A percentile compares a stretch with the other conserved stretches of the same genome.
Conservation (phyloP, 371 early-diverging fungal genomes). For the Coemansia sp. region DNA sequence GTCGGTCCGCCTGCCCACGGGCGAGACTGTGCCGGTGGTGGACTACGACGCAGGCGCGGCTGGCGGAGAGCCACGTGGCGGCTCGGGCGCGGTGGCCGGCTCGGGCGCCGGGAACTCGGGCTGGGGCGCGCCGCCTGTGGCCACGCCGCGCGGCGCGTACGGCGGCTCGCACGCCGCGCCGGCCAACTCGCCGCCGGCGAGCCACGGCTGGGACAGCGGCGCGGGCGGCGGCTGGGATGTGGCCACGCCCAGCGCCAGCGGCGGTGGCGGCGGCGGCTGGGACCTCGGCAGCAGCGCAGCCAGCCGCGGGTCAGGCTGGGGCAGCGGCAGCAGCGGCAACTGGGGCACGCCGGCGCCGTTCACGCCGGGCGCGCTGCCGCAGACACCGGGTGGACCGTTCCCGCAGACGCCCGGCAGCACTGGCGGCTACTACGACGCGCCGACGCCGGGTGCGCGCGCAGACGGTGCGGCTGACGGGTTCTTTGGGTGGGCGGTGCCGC, state of each 20-base stretch:
- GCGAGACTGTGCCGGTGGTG: slow-evolving; percentile 39
- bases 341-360: slow-evolving; percentile 49
- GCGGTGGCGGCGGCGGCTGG: slow-evolving; percentile 28
- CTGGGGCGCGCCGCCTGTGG: slow-evolving; percentile 22
- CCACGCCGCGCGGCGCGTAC: slow-evolving; percentile 11
- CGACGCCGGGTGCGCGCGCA: slow-evolving; percentile 56
- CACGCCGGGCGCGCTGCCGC: slow-evolving; percentile 46
- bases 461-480: slow-evolving; percentile 9
- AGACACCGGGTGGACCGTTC: slow-evolving; percentile 38
- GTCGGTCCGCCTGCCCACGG: slow-evolving; percentile 56
- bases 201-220: slow-evolving; percentile 47
- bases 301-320: slow-evolving; percentile 35
- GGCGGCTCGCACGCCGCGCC: background rate
- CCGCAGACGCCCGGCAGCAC: slow-evolving; percentile 37
- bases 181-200: slow-evolving; percentile 3
- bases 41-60: slow-evolving; percentile 17
- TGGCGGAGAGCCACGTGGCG: background rate
- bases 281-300: slow-evolving; percentile 2
- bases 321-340: slow-evolving; percentile 25
- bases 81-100: too few relatives aligned
- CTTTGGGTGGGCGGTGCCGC: slow-evolving; percentile 63
- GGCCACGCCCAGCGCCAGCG: slow-evolving; percentile 53
- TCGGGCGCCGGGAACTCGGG: background rate
- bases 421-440: slow-evolving; percentile 53
- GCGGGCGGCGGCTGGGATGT: slow-evolving; percentile 57